These are phyloP conservation scores for Vanrija sp. DNA, from an alignment of 1,284 basidiomycete species.

Conservation along the genomic window DNA sequence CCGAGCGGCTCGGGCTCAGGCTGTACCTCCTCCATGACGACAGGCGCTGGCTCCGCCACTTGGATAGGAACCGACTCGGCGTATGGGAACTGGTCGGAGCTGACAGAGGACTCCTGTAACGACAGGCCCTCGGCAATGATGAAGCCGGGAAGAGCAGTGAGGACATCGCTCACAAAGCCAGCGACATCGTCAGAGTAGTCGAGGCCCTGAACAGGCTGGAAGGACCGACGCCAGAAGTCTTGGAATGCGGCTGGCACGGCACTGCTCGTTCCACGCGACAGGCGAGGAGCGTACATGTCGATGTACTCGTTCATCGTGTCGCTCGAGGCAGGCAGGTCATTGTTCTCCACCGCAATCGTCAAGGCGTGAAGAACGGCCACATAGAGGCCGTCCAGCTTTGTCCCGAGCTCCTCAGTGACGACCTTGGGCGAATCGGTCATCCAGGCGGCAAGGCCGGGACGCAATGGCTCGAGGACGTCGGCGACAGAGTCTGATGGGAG, in stretches of 20 bases:
- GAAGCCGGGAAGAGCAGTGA: conserved; percentile 31
- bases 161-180: conserved; percentile 31
- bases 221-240: conserved; percentile 34
- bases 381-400: conserved; percentile 36
- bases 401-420: conserved; percentile 3
- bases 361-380: conserved; percentile 25
- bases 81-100: background rate
- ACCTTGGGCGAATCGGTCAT: conserved; percentile 20
- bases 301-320: conserved; percentile 28
- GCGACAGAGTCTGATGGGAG: conserved; percentile 18
- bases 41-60: background rate
- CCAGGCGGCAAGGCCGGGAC: conserved; percentile 21
- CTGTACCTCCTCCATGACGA: background rate
- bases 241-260: conserved; percentile 32
- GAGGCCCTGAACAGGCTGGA: conserved; percentile 19
- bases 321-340: conserved; percentile 16
- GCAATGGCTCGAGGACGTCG: conserved; percentile 16
- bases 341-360: conserved; percentile 18
- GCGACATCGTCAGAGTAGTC: conserved; percentile 31
- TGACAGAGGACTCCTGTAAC: background rate
- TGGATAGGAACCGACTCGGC: conserved; percentile 1
- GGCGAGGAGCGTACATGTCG: conserved; percentile 35
- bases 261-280: conserved; percentile 21
- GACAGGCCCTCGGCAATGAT: conserved; percentile 32
- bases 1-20: background rate